phyloP scores from a whole-genome alignment of 176 grass and related monocot species.

The Paspalum notatum region DNA sequence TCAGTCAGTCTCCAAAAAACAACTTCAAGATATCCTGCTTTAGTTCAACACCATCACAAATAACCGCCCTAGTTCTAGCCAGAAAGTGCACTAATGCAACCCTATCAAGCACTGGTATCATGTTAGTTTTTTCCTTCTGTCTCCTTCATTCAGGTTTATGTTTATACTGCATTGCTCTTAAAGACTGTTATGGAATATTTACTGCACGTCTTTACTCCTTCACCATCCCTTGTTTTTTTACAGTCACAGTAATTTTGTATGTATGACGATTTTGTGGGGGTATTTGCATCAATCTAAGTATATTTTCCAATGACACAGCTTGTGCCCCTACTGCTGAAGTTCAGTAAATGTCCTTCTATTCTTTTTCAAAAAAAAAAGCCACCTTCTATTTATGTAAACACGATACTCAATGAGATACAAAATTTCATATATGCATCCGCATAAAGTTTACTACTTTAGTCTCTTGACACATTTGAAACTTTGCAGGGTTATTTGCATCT shows the following conservation, averaged over 20 bases:
- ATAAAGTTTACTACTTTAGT: not conserved
- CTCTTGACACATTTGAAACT: not conserved
- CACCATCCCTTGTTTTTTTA: not conserved
- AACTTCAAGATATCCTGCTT: not conserved
- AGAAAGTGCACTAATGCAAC: not conserved
- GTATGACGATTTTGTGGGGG: no score
- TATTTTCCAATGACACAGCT: not conserved
- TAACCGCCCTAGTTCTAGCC: not conserved
- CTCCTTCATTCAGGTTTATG: not conserved
- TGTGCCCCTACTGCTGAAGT: not conserved
- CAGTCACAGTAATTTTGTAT: conserved; percentile 2
- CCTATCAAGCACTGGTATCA: not conserved
- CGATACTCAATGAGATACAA: not conserved
- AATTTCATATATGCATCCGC: not conserved
- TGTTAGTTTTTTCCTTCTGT: not conserved
- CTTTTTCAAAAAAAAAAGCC: no score
- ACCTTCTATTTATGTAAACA: not conserved
- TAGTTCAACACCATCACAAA: not conserved
- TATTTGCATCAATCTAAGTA: conserved; percentile 16
- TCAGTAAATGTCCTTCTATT: not conserved
- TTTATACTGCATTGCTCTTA: not conserved
- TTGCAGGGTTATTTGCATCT: no score
- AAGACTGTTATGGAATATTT: not conserved
- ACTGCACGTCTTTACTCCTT: not conserved
- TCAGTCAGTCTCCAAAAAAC: not conserved